A percentile compares a stretch with the other conserved stretches of the same genome.
These are phyloP conservation scores for Penicillium egyptiacum DNA, from an alignment of 495 filamentous ascomycete species.

Conservation along the genomic window DNA sequence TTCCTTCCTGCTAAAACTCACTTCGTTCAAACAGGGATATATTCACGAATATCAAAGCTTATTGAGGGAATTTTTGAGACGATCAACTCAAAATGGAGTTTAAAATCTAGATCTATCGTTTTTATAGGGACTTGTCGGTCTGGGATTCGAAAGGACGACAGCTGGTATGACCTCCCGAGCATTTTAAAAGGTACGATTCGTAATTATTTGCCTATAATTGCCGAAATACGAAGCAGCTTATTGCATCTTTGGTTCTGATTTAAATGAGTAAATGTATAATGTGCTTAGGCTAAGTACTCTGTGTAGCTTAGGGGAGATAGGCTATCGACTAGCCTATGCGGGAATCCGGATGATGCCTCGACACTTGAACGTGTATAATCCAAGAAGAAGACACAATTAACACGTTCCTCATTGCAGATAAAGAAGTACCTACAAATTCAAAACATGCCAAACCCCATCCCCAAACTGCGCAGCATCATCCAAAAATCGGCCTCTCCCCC, in stretches of 20 bases:
- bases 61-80: not conserved
- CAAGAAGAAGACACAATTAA: too few species aligned
- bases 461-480: not conserved
- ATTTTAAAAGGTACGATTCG: not conserved
- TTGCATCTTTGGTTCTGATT: too few species aligned
- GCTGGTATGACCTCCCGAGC: too few species aligned
- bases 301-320: not conserved
- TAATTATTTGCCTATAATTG: too few species aligned
- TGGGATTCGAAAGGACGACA: too few species aligned
- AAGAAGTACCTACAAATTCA: not conserved
- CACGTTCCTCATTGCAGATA: not conserved
- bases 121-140: too few species aligned
- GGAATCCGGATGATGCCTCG: not conserved
- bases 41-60: not conserved
- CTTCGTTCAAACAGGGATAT: not conserved
- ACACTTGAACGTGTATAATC: not conserved
- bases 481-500: slow-evolving; percentile 9
- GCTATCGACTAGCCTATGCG: slow-evolving; percentile 11
- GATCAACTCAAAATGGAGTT: too few species aligned
- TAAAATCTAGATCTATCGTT: too few species aligned
- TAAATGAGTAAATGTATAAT: not conserved
- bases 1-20: not conserved
- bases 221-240: not conserved
- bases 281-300: too few species aligned
- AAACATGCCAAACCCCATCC: not conserved